Percentiles rank a stretch among this genome's conserved stretches.
Conservation (phyloP, 2,329 filamentous ascomycete genomes). For the Neoscytalidium dimidiatum region DNA sequence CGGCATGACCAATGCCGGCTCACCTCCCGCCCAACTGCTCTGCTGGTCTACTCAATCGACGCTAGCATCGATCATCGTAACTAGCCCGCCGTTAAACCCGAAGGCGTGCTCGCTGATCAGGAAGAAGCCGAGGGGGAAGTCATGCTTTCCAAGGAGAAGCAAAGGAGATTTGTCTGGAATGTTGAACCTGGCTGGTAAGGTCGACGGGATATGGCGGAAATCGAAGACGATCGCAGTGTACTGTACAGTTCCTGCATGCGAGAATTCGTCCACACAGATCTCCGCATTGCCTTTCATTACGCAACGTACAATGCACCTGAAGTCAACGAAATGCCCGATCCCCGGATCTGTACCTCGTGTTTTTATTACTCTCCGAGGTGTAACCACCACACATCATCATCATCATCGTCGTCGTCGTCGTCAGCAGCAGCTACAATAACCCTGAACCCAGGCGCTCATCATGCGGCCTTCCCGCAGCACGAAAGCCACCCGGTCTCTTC, state of each 20-base stretch:
- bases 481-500: not conserved
- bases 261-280: not conserved
- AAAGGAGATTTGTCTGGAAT: not conserved
- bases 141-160: not conserved
- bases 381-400: no score
- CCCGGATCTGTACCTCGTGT: not conserved
- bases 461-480: not conserved
- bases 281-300: not conserved
- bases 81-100: not conserved
- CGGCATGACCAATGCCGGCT: slow-evolving; percentile 1
- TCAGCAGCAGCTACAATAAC: not conserved
- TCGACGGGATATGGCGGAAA: not conserved
- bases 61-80: not conserved
- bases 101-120: not conserved
- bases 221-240: no score
- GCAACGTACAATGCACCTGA: not conserved
- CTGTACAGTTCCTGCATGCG: not conserved
- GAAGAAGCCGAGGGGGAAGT: not conserved
- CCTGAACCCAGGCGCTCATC: slow-evolving; percentile 9
- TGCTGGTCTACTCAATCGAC: not conserved
- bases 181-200: not conserved
- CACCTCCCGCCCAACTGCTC: not conserved
- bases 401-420: no score
- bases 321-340: not conserved
- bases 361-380: not conserved